These are phyloP conservation scores for Vanrija sp. DNA, from an alignment of 1,284 basidiomycete species.

Conservation along the genomic window DNA sequence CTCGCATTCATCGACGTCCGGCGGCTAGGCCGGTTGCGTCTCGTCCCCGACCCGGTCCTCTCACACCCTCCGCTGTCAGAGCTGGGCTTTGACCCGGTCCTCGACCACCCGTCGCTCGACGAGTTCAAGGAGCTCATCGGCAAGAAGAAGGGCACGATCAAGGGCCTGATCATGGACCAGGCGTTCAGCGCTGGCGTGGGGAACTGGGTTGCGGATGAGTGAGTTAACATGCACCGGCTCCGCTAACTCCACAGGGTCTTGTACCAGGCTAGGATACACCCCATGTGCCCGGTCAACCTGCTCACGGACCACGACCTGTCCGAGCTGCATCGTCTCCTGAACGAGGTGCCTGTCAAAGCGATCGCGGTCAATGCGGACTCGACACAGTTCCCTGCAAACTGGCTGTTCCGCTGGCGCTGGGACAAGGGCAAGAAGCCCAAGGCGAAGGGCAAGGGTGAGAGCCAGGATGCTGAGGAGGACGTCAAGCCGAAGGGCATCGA, in stretches of 20 bases:
- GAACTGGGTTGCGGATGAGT: conserved; percentile 74
- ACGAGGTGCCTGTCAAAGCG: conserved; percentile 60
- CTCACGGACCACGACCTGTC: conserved; percentile 56
- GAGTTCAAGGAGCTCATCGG: conserved; percentile 57
- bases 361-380: conserved; percentile 71
- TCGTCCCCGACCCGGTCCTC: conserved; percentile 57
- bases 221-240: not conserved
- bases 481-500: conserved; percentile 39
- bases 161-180: conserved; percentile 74
- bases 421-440: conserved; percentile 66
- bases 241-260: conserved; percentile 57
- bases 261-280: conserved; percentile 72
- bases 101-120: conserved; percentile 63
- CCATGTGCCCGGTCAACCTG: conserved; percentile 63
- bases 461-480: conserved; percentile 20
- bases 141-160: conserved; percentile 67
- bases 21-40: conserved; percentile 66
- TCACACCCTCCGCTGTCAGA: conserved; percentile 64
- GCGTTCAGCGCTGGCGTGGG: conserved; percentile 76
- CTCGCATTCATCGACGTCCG: conserved; percentile 54
- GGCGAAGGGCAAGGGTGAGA: conserved; percentile 2
- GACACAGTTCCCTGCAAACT: conserved; percentile 60
- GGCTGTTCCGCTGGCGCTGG: conserved; percentile 54
- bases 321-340: conserved; percentile 58
- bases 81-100: conserved; percentile 73